Evolutionary conservation across 1,284 basidiomycete species (phyloP).

Genomic region (Trichosporon coremiiforme): DNA sequence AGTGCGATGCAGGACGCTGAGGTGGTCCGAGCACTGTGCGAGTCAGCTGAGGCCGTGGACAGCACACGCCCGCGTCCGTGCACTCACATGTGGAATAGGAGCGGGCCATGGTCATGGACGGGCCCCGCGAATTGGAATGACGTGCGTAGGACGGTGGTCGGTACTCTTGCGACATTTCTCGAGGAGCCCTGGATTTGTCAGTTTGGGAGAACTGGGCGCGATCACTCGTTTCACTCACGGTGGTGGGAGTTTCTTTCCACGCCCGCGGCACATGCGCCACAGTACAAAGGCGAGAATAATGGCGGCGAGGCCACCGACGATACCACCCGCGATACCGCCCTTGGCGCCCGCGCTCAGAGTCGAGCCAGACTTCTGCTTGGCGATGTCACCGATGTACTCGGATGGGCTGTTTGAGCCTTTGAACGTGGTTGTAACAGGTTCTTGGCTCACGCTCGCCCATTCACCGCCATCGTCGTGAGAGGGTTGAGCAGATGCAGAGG

Average conservation of each 20-base stretch:
- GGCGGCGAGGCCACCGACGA: slow-evolving; percentile 43
- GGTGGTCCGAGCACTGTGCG: slow-evolving; percentile 30
- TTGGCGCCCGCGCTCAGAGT: slow-evolving; percentile 45
- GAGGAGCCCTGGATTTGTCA: slow-evolving; percentile 38
- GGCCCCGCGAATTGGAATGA: slow-evolving; percentile 26
- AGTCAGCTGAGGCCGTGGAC: slow-evolving; percentile 17
- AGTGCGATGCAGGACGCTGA: slow-evolving; percentile 33
- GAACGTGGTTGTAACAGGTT: not conserved
- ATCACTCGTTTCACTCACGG: slow-evolving; percentile 42
- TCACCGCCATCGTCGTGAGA: slow-evolving; percentile 19
- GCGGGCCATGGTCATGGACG: slow-evolving; percentile 25
- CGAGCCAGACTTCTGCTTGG: slow-evolving; percentile 17
- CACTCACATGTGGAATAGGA: slow-evolving; percentile 47
- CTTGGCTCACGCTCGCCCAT: slow-evolving; percentile 11
- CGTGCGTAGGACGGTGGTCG: slow-evolving; percentile 22
- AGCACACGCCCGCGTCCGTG: not conserved
- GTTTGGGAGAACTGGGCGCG: not conserved
- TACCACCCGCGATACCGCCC: slow-evolving; percentile 52
- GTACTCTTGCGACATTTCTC: slow-evolving; percentile 38
- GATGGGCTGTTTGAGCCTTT: not conserved
- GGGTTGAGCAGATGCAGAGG: slow-evolving; percentile 28
- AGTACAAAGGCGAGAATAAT: slow-evolving; percentile 35
- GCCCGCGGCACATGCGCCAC: slow-evolving; percentile 40
- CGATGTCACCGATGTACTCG: slow-evolving; percentile 23
- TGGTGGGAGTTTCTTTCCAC: slow-evolving; percentile 47